Percentiles rank a stretch among this genome's conserved stretches.
Conservation (phyloP, 2,329 filamentous ascomycete genomes). For the Colletotrichum truncatum region DNA sequence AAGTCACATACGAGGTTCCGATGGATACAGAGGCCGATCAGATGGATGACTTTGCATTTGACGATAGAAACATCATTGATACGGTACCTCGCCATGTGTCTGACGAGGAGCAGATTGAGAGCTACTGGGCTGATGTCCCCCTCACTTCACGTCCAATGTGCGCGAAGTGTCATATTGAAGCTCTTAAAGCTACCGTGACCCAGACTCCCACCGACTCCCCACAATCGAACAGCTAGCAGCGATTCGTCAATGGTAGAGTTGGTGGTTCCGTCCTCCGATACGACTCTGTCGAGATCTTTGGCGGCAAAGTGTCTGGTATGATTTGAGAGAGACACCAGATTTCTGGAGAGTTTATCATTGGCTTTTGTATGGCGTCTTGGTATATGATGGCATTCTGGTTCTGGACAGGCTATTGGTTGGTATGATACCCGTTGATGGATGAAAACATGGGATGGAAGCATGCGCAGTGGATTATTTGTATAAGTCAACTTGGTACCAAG, state of each 20-base stretch:
- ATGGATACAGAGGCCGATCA: neutral
- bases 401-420: neutral
- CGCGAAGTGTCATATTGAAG: constrained; percentile 3
- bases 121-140: neutral
- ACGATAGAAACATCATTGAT: neutral
- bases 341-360: neutral
- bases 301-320: neutral
- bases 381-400: constrained; percentile 3
- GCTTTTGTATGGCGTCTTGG: neutral
- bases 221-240: neutral
- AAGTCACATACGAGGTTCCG: neutral
- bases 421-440: constrained; percentile 6
- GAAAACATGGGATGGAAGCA: neutral
- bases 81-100: neutral
- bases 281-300: neutral
- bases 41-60: neutral
- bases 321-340: neutral
- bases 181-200: neutral
- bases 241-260: neutral
- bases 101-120: neutral
- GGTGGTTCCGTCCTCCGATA: neutral
- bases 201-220: neutral
- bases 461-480: neutral
- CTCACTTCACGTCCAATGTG: neutral
- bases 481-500: no score